These are phyloP conservation scores for Aspergillus asperescens DNA, from an alignment of 495 filamentous ascomycete species.

Conservation along the genomic window DNA sequence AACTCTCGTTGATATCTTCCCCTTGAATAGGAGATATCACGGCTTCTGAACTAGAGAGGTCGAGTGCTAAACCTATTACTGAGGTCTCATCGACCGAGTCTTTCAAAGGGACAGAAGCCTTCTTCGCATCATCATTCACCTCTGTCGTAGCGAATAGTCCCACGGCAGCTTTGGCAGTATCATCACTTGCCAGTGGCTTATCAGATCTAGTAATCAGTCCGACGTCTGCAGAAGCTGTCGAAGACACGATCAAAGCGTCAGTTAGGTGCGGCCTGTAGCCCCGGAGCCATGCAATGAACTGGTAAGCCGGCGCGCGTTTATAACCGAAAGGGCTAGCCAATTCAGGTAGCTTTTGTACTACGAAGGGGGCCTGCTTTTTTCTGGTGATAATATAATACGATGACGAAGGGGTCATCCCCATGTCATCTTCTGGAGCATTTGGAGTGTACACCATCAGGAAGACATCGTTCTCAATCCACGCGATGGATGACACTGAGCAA, in stretches of 20 bases:
- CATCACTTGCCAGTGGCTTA: slow-evolving; percentile 57
- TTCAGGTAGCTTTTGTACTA: slow-evolving; percentile 67
- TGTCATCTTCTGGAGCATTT: slow-evolving; percentile 49
- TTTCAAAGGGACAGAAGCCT: slow-evolving; percentile 72
- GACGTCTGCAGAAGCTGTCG: slow-evolving; percentile 72
- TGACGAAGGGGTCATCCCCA: slow-evolving; percentile 49
- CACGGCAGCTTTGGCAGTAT: slow-evolving; percentile 52
- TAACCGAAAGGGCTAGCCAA: slow-evolving; percentile 64
- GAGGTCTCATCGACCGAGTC: slow-evolving; percentile 67
- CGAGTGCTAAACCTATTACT: slow-evolving; percentile 72
- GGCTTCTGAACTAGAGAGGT: slow-evolving; percentile 75
- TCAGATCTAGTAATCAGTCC: slow-evolving; percentile 68
- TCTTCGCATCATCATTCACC: slow-evolving; percentile 68
- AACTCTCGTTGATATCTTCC: slow-evolving; percentile 67
- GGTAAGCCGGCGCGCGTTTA: slow-evolving; percentile 62
- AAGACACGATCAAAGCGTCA: slow-evolving; percentile 75
- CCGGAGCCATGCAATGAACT: slow-evolving; percentile 67
- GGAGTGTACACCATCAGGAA: slow-evolving; percentile 76
- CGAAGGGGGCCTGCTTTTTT: slow-evolving; percentile 49
- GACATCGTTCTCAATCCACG: slow-evolving; percentile 83
- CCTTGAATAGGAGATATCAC: slow-evolving; percentile 71
- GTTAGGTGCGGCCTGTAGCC: slow-evolving; percentile 73
- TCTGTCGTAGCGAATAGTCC: slow-evolving; percentile 68
- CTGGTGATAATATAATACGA: slow-evolving; percentile 72
- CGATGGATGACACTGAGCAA: slow-evolving; percentile 69